Evolutionary conservation across 164 flowering plant species (phyloP), one percentile per base, ranked within the genome.

Genomic region (Vitis cinerea): DNA sequence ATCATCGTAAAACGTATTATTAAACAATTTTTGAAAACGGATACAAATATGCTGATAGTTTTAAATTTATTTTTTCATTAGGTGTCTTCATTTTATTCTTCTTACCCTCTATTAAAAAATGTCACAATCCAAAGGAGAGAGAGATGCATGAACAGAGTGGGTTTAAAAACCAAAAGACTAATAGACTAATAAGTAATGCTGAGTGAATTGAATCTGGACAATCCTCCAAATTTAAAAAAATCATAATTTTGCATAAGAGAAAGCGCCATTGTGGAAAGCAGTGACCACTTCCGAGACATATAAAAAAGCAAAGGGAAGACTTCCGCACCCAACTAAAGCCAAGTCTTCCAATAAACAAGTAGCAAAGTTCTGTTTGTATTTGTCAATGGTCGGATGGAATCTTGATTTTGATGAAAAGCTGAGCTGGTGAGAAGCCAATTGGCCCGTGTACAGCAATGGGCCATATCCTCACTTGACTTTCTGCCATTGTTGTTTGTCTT

Each of bases 181-280:
- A 71, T 37, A 37, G 44, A 37, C 7, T 3, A 37, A 37, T 3
- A 37, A 37, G 44, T 0, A 37, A 6, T 71, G 37, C 54, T 55
- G 23, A 48, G 56, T 72, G 19, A 72, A 15, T 48, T 67, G 75
- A 55, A 72, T 67, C 61, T 54, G 60, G 75, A 55, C 75, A 59
- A 27, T n/a, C 15, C 16, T 13, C 29, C 15, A 50, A 57, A 65
- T 15, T 30, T 15, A 9, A 44, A 17, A 55, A 37, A 53, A 47
- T 5, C 53, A 8, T 17, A 19, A 11, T 49, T 44, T 48, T 44
- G 12, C 49, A 8, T 3, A 30, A 61, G 13, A 10, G 44, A 70
- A 44, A 19, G 11, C 56, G 59, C 30, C 47, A 37, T 37, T 19
- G 29, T 50, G 69, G 68, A 72, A 72, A 66, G 58, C 30, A 27